A percentile compares a stretch with the other conserved stretches of the same genome.
Evolutionary conservation across 2,329 filamentous ascomycete genomes (phyloP).

Genomic region (Pseudonectria foliicola): DNA sequence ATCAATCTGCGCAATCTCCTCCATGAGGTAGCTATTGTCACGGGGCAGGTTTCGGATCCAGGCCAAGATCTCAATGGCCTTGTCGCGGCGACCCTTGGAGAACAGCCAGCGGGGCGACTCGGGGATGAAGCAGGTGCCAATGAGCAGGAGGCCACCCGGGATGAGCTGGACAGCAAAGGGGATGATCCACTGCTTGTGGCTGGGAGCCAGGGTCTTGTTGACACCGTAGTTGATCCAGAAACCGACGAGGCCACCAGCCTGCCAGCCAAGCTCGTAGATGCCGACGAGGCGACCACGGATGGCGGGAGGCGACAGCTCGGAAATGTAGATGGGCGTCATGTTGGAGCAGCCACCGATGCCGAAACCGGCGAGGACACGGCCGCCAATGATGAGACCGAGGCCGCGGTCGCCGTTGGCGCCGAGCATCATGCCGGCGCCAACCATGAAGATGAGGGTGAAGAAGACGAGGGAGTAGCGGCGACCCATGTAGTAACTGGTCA

Average conservation of each 20-base stretch:
- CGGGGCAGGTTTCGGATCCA: conserved; percentile 56
- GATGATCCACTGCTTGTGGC: conserved; percentile 53
- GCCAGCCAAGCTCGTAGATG: conserved; percentile 60
- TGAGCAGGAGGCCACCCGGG: conserved; percentile 54
- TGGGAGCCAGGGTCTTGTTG: conserved; percentile 39
- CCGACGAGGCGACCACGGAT: conserved; percentile 59
- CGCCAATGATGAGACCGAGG: conserved; percentile 56
- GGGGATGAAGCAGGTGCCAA: conserved; percentile 52
- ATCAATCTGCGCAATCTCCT: conserved; percentile 67
- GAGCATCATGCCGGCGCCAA: conserved; percentile 68
- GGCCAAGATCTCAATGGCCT: conserved; percentile 51
- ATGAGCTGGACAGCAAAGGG: conserved; percentile 62
- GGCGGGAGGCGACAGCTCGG: conserved; percentile 53
- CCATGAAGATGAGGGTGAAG: conserved; percentile 56
- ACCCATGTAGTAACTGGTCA: conserved; percentile 58
- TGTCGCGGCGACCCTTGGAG: conserved; percentile 50
- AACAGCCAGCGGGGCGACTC: conserved; percentile 68
- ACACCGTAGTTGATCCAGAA: conserved; percentile 61
- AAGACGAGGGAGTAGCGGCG: conserved; percentile 57
- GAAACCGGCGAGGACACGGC: conserved; percentile 56
- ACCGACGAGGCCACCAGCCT: conserved; percentile 55
- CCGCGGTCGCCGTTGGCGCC: conserved; percentile 55
- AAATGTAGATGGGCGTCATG: conserved; percentile 57
- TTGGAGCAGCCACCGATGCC: conserved; percentile 58
- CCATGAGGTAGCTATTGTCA: conserved; percentile 59